Percentiles rank a stretch among this genome's conserved stretches.
These are phyloP conservation scores for Angomonas ambiguus DNA, from an alignment of 208 protist species.

Conservation along the genomic window DNA sequence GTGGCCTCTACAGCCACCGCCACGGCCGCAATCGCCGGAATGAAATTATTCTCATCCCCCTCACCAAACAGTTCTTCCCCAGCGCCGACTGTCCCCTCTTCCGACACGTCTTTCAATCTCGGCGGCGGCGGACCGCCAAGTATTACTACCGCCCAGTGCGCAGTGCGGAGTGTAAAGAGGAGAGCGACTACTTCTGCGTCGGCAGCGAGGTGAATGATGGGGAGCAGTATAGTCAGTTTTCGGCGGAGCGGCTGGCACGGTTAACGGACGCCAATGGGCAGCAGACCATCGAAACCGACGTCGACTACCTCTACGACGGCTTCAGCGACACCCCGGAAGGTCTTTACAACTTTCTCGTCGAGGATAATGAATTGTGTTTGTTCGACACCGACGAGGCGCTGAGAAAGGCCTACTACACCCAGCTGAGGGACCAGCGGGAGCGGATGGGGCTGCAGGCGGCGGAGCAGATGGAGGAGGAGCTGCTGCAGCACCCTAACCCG, in stretches of 20 bases:
- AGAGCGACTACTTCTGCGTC: constrained; percentile 67
- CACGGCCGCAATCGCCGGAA: constrained; percentile 66
- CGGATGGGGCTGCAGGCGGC: constrained; percentile 12
- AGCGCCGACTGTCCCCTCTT: constrained; percentile 55
- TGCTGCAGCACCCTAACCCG: not conserved
- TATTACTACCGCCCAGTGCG: constrained; percentile 72
- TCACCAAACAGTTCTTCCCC: constrained; percentile 66
- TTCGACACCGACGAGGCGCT: constrained; percentile 61
- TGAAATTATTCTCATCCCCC: constrained; percentile 68
- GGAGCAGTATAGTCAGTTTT: constrained; percentile 13
- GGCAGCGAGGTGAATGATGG: constrained; percentile 35
- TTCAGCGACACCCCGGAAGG: constrained; percentile 58
- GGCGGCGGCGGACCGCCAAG: constrained; percentile 68
- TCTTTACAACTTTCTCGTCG: constrained; percentile 57
- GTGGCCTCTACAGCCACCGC: constrained; percentile 70
- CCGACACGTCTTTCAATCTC: constrained; percentile 40
- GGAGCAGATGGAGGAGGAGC: constrained; percentile 2
- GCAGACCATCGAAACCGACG: constrained; percentile 8
- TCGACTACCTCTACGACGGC: constrained; percentile 38
- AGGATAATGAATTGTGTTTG: constrained; percentile 57
- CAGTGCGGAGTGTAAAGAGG: constrained; percentile 20
- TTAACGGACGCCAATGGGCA: not conserved
- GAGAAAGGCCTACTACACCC: constrained; percentile 42
- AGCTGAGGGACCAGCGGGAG: constrained; percentile 31
- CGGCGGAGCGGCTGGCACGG: not conserved